Conservation (phyloP, 176 grass and related monocot genomes). For the Zizania latifolia region DNA sequence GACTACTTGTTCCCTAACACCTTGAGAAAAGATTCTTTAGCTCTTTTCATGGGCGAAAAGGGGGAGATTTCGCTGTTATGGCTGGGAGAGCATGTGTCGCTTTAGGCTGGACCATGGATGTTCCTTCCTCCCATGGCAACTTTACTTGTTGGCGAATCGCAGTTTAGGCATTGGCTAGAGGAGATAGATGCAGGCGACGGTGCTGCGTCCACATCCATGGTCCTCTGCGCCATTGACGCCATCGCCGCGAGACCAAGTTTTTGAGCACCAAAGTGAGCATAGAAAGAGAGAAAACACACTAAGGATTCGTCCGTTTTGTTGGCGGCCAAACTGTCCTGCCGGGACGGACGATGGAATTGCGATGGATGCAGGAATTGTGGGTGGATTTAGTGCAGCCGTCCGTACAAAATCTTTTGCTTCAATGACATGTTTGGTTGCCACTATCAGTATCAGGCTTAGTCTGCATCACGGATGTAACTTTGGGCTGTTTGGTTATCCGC, state of each 20-base stretch:
- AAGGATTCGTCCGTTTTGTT: background rate
- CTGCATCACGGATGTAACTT: too few species aligned
- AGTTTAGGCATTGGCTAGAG: background rate
- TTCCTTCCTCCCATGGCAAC: background rate
- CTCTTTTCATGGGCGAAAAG: background rate
- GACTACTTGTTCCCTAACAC: background rate
- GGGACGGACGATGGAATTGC: background rate
- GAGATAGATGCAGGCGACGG: too few species aligned
- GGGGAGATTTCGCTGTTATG: background rate
- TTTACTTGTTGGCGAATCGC: background rate
- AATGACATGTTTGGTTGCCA: too few species aligned
- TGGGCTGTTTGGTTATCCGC: too few species aligned
- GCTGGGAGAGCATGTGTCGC: background rate
- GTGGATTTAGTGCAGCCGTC: background rate
- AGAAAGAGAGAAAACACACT: background rate
- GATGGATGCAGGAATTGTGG: background rate
- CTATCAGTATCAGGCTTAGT: too few species aligned
- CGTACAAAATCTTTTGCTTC: background rate
- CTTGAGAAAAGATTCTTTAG: background rate
- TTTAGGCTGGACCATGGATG: background rate
- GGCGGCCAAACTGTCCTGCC: too few species aligned
- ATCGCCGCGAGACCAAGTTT: constrained; percentile 5
- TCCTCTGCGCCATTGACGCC: background rate
- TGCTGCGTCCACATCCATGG: background rate
- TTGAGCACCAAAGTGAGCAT: background rate